Percentiles rank a stretch among this genome's conserved stretches.
Conservation (phyloP, 1,139 yeast genomes). For the Zhuliangozyma blackwelliae region DNA sequence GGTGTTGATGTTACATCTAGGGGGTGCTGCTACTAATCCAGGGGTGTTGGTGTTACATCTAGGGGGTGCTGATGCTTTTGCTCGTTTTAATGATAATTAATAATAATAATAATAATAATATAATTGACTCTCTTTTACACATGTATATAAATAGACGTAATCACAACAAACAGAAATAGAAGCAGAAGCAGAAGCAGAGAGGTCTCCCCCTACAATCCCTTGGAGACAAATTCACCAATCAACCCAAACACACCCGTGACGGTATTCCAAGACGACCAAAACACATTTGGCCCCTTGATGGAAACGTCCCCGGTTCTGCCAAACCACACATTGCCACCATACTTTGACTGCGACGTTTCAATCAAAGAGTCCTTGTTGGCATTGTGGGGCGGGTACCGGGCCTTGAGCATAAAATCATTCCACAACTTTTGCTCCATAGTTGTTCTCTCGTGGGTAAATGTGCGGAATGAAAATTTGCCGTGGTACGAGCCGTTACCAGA, state of each 20-base stretch:
- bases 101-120: too few relatives aligned
- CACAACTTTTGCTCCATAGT: constrained; percentile 63
- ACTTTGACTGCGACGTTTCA: constrained; percentile 21
- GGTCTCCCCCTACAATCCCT: too few relatives aligned
- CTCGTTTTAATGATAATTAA: too few relatives aligned
- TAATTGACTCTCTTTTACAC: too few relatives aligned
- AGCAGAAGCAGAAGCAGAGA: too few relatives aligned
- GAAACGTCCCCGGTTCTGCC: constrained; percentile 31
- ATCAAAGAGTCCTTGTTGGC: constrained; percentile 28
- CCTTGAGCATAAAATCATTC: constrained; percentile 53
- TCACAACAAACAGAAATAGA: too few relatives aligned
- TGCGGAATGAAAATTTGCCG: constrained; percentile 65
- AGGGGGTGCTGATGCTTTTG: too few relatives aligned
- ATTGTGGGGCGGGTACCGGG: constrained; percentile 69
- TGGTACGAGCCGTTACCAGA: constrained; percentile 85
- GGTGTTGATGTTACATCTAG: too few relatives aligned
- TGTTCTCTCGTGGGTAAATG: constrained; percentile 76
- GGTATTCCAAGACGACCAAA: constrained; percentile 32
- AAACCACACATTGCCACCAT: constrained; percentile 34
- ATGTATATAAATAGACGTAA: too few relatives aligned
- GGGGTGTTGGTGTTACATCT: too few relatives aligned
- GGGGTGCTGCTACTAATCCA: too few relatives aligned
- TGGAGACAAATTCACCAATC: constrained; percentile 7
- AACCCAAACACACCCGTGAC: constrained; percentile 28
- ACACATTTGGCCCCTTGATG: constrained; percentile 29